Conservation (phyloP, 1,139 yeast genomes). For the Nakaseomyces kungkrabaensis region DNA sequence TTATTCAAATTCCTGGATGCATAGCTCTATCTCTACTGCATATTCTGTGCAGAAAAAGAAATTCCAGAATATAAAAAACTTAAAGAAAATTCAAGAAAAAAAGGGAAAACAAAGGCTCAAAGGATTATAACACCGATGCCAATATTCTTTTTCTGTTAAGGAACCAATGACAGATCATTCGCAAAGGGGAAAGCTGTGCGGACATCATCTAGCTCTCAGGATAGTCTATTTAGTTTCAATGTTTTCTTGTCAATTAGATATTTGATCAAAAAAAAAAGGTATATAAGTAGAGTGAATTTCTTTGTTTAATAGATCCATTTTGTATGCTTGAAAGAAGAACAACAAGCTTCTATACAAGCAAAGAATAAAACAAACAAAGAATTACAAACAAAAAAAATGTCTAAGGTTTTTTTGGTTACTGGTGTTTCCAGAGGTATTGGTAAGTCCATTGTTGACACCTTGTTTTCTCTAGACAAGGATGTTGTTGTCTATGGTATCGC, state of each 20-base stretch:
- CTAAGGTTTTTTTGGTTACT: slow-evolving; percentile 43
- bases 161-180: no score
- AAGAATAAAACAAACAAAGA: background rate
- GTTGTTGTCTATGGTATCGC: slow-evolving; percentile 70
- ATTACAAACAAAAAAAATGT: slow-evolving; percentile 5
- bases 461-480: slow-evolving; percentile 37
- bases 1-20: no score
- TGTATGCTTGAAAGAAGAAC: no score
- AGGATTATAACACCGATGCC: background rate
- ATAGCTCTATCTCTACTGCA: no score
- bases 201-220: no score
- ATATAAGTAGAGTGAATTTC: background rate
- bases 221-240: no score
- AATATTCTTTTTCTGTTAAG: no score
- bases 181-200: no score
- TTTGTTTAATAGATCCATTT: background rate
- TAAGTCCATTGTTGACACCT: slow-evolving; percentile 48
- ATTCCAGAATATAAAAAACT: background rate
- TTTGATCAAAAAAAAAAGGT: background rate
- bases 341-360: background rate
- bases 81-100: background rate
- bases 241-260: no score
- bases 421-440: slow-evolving; percentile 85
- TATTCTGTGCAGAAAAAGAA: background rate
- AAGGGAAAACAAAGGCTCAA: background rate